Percentiles rank a stretch among this genome's conserved stretches.
These are phyloP conservation scores for Pulveroboletus sp. DNA, from an alignment of 768 basidiomycete species.

Conservation along the genomic window DNA sequence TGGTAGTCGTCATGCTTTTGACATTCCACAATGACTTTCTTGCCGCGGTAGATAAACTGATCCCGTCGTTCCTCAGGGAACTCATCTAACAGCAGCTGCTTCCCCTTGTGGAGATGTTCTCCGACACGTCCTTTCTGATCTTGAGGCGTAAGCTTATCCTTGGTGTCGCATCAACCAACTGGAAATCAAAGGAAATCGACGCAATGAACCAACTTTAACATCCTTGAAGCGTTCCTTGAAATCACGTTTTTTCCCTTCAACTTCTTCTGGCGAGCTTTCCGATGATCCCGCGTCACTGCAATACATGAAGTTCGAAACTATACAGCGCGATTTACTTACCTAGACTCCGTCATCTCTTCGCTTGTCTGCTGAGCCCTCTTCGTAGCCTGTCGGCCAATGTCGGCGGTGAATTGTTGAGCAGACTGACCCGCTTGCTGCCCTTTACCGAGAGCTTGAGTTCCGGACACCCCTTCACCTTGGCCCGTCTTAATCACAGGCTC, in stretches of 20 bases:
- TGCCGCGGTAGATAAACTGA: slow-evolving; percentile 89
- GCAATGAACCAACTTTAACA: slow-evolving; percentile 25
- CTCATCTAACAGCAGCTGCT: slow-evolving; percentile 73
- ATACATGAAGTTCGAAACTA: background rate
- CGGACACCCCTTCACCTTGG: slow-evolving; percentile 34
- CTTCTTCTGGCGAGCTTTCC: slow-evolving; percentile 24
- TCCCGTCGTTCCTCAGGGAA: slow-evolving; percentile 91
- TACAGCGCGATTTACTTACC: slow-evolving; percentile 9
- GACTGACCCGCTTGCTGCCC: slow-evolving; percentile 14
- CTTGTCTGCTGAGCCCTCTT: slow-evolving; percentile 10
- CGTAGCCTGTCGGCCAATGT: slow-evolving; percentile 3
- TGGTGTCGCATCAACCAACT: background rate
- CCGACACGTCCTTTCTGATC: slow-evolving; percentile 59
- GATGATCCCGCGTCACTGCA: slow-evolving; percentile 20
- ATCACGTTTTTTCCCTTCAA: slow-evolving; percentile 36
- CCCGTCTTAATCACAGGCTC: slow-evolving; percentile 33
- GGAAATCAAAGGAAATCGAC: background rate
- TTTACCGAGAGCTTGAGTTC: slow-evolving; percentile 21
- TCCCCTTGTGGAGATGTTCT: slow-evolving; percentile 56
- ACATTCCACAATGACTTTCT: slow-evolving; percentile 93
- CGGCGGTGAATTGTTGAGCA: slow-evolving; percentile 6
- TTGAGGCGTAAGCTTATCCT: slow-evolving; percentile 52
- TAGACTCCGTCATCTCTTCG: background rate
- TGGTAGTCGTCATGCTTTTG: slow-evolving; percentile 93
- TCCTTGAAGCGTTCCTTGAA: slow-evolving; percentile 30